Base-by-base conservation (phyloP, 257 asterid genomes). In the Gentiana dahurica region DNA sequence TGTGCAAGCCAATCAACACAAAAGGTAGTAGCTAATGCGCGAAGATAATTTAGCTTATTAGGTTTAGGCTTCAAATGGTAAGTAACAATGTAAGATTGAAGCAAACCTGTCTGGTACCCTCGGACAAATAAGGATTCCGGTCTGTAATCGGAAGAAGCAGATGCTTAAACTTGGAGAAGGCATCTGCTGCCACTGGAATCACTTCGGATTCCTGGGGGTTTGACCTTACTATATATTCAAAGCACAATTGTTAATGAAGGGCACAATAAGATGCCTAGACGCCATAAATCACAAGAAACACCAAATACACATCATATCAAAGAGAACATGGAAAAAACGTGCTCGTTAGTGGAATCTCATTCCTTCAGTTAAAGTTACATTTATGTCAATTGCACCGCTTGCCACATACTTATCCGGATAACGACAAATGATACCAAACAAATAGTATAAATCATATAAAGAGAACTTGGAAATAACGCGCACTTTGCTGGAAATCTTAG, bases 101-200 rank as follows among this genome's bases (percentile, higher is more conserved):
- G 12, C 5, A 61, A 54, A 88, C 98, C 93, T 92, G 94, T 73
- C 90, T 83, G 49, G 95, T 81, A 57, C 98, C 98, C 74, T 87
- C 97, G 0, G 94, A 79, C 50, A 92, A 95, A 69, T 80, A 85
- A 67, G 96, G 95, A 62, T 88, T 85, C 33, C 93, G 82, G 58
- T 92, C 98, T 33, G 94, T 71, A 58, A 92, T 83, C 54, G 98
- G 98, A 55, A 92, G 80, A 54, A 88, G 94, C 76, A 91, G 76
- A 61, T 85, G 95, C 79, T 81, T 90, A 81, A 82, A 90, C 72
- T 72, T 84, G 49, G 76, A 63, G 60, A 82, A 87, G 55, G 83
- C 53, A 58, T 77, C 81, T 37, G 73, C 79, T 37, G 73, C 79
- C 39, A 73, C 70, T 11, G 88, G 78, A 66, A 65, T 64, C 50